Evolutionary conservation across 306 rosid genomes (phyloP).

Genomic region (Acacia confusa): DNA sequence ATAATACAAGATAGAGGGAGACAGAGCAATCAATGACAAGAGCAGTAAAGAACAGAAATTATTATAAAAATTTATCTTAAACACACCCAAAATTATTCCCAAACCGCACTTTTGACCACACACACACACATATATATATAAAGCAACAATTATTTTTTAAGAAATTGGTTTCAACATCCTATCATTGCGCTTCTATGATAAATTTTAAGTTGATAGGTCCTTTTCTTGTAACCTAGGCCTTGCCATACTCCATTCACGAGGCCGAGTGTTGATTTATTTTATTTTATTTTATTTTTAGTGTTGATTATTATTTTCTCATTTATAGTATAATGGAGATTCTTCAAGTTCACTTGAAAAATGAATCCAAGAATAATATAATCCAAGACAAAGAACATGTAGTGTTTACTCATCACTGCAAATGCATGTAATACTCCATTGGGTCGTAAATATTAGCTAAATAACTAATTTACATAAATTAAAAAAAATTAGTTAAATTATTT

Average conservation of each 20-base stretch:
- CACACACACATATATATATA: neutral
- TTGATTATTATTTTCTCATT: neutral
- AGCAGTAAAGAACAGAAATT: constrained; percentile 56
- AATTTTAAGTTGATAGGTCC: constrained; percentile 32
- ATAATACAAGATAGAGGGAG: constrained; percentile 38
- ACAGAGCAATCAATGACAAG: constrained; percentile 53
- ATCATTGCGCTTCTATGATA: constrained; percentile 52
- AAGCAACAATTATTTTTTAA: constrained; percentile 14
- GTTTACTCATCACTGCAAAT: too few species aligned
- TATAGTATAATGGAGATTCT: neutral
- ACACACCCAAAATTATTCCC: constrained; percentile 58
- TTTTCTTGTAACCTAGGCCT: constrained; percentile 29
- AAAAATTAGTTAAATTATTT: too few species aligned
- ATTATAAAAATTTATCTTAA: constrained; percentile 40
- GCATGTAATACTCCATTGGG: too few species aligned
- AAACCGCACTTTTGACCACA: constrained; percentile 66
- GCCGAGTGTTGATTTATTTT: neutral
- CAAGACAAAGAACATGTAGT: neutral
- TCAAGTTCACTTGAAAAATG: neutral
- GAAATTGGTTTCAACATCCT: constrained; percentile 47
- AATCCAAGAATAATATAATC: neutral
- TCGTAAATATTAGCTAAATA: too few species aligned
- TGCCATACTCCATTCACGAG: constrained; percentile 27
- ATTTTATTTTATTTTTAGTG: too few species aligned
- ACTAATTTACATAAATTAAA: too few species aligned